A percentile compares a stretch with the other conserved stretches of the same genome.
Conservation (phyloP, 306 rosid genomes). For the Ormosia emarginata region DNA sequence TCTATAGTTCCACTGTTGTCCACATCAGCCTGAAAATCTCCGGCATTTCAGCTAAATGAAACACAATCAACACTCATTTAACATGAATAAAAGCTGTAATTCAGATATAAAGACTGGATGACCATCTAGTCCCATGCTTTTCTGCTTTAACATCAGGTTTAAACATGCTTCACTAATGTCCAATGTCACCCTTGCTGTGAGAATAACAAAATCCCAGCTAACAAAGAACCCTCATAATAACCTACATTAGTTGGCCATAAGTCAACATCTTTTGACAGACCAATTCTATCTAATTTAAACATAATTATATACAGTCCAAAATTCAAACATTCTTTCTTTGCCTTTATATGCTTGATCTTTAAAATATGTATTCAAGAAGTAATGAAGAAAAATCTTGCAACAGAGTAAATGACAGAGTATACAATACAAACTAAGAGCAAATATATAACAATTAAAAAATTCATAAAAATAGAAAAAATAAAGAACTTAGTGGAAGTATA, state of each 20-base stretch:
- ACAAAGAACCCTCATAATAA: background rate
- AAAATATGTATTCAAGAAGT: background rate
- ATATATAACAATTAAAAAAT: background rate
- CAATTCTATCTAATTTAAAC: too few relatives aligned
- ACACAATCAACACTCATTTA: conserved; percentile 3
- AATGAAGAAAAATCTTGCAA: background rate
- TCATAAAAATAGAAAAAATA: background rate
- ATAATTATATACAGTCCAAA: too few relatives aligned
- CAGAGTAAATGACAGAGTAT: background rate
- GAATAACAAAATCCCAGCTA: background rate
- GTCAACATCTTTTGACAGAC: background rate
- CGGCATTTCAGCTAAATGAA: conserved; percentile 31
- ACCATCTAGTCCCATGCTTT: background rate
- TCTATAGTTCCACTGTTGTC: conserved; percentile 96
- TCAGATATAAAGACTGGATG: conserved; percentile 12
- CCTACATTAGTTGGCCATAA: background rate
- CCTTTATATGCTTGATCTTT: too few relatives aligned
- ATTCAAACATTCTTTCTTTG: too few relatives aligned
- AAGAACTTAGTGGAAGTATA: background rate
- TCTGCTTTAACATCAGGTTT: conserved; percentile 11
- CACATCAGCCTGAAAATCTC: conserved; percentile 82
- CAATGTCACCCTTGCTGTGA: background rate
- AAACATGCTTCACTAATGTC: background rate
- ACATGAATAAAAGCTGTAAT: conserved; percentile 2
- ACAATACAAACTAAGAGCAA: background rate